Conservation (phyloP, 129 eudicot species). For the Rutidosis leptorrhynchoides region DNA sequence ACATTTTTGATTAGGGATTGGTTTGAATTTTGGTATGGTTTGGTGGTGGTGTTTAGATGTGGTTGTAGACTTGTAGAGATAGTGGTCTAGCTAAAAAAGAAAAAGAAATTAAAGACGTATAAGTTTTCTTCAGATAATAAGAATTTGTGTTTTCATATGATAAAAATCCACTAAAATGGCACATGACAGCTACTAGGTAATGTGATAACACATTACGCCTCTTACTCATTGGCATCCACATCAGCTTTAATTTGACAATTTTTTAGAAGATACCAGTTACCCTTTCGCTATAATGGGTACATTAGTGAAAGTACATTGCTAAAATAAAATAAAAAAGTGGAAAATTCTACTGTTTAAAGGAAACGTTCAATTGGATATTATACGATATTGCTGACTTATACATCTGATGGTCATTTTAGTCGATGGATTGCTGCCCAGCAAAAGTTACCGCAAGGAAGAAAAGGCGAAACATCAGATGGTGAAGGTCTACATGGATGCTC, state of each 20-base stretch:
- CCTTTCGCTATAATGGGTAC: not conserved
- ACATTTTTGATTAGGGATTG: not conserved
- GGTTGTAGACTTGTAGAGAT: too few species aligned
- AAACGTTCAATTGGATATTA: not conserved
- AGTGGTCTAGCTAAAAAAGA: not conserved
- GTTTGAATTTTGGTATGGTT: not conserved
- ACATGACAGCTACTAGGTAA: not conserved
- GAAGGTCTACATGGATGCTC: slow-evolving; percentile 61
- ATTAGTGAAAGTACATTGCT: not conserved
- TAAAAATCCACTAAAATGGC: not conserved
- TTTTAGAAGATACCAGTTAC: not conserved
- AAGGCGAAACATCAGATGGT: slow-evolving; percentile 49
- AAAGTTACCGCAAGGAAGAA: slow-evolving; percentile 63
- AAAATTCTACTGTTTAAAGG: not conserved
- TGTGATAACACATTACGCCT: not conserved
- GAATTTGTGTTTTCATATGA: too few species aligned
- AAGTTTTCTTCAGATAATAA: not conserved
- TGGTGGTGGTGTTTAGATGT: not conserved
- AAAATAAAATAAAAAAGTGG: not conserved
- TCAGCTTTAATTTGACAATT: not conserved
- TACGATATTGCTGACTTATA: slow-evolving; percentile 10
- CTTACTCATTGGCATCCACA: not conserved
- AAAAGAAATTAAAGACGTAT: not conserved
- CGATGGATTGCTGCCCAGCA: slow-evolving; percentile 99
- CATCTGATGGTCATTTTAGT: slow-evolving; percentile 31